A percentile compares a stretch with the other conserved stretches of the same genome.
phyloP scores from a whole-genome alignment of 2,329 filamentous ascomycete species.

The Penicillium sp. region DNA sequence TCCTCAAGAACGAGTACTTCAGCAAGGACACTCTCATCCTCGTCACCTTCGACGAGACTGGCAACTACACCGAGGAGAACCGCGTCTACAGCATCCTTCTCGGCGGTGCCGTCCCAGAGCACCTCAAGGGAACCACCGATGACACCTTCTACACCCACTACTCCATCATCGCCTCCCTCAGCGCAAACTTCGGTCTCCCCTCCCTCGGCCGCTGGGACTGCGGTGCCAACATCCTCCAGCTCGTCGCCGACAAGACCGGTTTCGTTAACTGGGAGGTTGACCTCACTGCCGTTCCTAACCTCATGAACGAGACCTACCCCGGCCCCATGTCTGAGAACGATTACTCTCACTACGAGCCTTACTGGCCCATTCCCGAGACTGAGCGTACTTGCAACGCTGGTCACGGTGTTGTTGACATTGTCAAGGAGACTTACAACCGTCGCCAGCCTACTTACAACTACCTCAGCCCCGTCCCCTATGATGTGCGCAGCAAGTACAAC shows the following conservation, averaged over 20 bases:
- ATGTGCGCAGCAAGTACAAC: constrained; percentile 27
- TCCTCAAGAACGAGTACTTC: constrained; percentile 69
- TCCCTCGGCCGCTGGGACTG: constrained; percentile 72
- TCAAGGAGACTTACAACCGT: constrained; percentile 34
- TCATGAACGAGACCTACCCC: constrained; percentile 57
- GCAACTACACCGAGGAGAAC: constrained; percentile 68
- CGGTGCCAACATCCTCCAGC: constrained; percentile 67
- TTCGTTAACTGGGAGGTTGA: constrained; percentile 50
- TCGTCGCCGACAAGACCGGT: constrained; percentile 62
- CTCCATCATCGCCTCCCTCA: constrained; percentile 64
- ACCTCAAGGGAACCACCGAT: constrained; percentile 68
- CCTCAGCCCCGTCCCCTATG: constrained; percentile 35
- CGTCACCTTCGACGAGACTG: constrained; percentile 78
- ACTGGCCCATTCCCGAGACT: constrained; percentile 32
- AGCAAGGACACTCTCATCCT: constrained; percentile 74
- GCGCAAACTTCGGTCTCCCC: constrained; percentile 68
- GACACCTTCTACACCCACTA: constrained; percentile 72
- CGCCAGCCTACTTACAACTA: constrained; percentile 36
- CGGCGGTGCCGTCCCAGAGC: constrained; percentile 67
- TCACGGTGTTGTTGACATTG: constrained; percentile 35
- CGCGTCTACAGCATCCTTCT: constrained; percentile 69
- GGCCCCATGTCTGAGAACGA: constrained; percentile 40
- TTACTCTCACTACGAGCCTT: constrained; percentile 28
- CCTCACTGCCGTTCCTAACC: constrained; percentile 36
- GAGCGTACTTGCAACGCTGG: constrained; percentile 34